Base-by-base conservation (phyloP, 257 asterid genomes). In the Mitragyna speciosa region DNA sequence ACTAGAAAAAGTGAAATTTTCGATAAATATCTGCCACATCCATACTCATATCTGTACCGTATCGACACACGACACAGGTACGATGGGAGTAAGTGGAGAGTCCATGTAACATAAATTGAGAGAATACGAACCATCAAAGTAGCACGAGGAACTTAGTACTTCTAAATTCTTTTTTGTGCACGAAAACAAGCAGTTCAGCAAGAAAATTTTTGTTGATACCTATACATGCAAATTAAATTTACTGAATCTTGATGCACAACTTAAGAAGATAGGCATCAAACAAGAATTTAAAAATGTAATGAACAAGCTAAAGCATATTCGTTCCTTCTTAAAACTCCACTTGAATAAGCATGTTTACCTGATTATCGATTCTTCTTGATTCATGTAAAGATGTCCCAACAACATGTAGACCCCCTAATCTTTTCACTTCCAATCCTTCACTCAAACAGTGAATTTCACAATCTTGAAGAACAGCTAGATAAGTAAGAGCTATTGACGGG, bases 311-410 rank as follows among this genome's bases (percentile, higher is more conserved):
- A 26, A 59, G 30, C 49, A 30, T 56, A 59, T 48, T 26, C 48
- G 16, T 24, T 12, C 61, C 71, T 48, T 36, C 72, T 72, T 51
- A 69, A 82, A 79, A 31, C 22, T 70, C 54, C 70, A 74, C 81
- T 71, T 73, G 26, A 31, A 48, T 45, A 82, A 82, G 36, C 39
- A 58, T 75, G 26, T 65, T 83, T 70, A 90, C 99, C 99, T 95
- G 99, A 87, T 96, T 96, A 84, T 96, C 99, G 19, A 96, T 96
- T 88, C 99, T 92, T 84, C 99, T 87, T 14, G 99, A 96, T 88
- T 96, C 99, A 10, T 96, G 99, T 70, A 96, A 88, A 83, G 99
- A 96, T 69, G 99, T 96, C 80, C 98, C 99, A 78, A 96, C 91
- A 78, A 96, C 99, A 82, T 94, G 99, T 85, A 96, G 96, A 61